Conservation (phyloP, 176 grass and related monocot genomes). For the Oryza coarctata region DNA sequence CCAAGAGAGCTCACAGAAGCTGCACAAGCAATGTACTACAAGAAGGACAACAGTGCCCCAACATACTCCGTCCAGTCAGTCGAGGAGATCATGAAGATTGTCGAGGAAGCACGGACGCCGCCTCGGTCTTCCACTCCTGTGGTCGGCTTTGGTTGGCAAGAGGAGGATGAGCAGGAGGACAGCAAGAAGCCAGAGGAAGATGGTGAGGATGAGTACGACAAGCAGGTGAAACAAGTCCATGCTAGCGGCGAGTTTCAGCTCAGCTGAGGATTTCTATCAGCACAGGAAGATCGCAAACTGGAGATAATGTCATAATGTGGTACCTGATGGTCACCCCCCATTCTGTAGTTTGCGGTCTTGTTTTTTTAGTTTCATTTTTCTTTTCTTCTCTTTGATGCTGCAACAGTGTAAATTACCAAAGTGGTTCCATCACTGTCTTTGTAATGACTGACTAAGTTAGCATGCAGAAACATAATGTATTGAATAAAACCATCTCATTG, state of each 20-base stretch:
- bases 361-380: slow-evolving; percentile 40
- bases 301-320: slow-evolving; percentile 19
- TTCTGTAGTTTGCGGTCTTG: slow-evolving; percentile 28
- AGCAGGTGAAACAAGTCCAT: slow-evolving; percentile 69
- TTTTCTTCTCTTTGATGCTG: slow-evolving; percentile 25
- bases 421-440: slow-evolving; percentile 35
- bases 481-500: slow-evolving; percentile 54
- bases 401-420: slow-evolving; percentile 60
- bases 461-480: slow-evolving; percentile 48
- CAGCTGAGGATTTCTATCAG: slow-evolving; percentile 36
- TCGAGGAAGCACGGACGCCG: slow-evolving; percentile 52
- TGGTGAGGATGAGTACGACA: slow-evolving; percentile 73
- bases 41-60: slow-evolving; percentile 52
- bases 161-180: slow-evolving; percentile 76
- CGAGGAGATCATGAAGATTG: slow-evolving; percentile 88
- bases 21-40: slow-evolving; percentile 79
- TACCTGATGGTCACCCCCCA: slow-evolving; percentile 12
- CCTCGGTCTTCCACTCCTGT: slow-evolving; percentile 49
- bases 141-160: slow-evolving; percentile 51
- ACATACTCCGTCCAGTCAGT: slow-evolving; percentile 69
- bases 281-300: slow-evolving; percentile 12
- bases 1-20: slow-evolving; percentile 71
- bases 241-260: slow-evolving; percentile 61
- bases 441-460: slow-evolving; percentile 44
- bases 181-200: slow-evolving; percentile 56